Evolutionary conservation across 78 protist genomes (phyloP).

Genomic region (Cavenderia fasciculata): DNA sequence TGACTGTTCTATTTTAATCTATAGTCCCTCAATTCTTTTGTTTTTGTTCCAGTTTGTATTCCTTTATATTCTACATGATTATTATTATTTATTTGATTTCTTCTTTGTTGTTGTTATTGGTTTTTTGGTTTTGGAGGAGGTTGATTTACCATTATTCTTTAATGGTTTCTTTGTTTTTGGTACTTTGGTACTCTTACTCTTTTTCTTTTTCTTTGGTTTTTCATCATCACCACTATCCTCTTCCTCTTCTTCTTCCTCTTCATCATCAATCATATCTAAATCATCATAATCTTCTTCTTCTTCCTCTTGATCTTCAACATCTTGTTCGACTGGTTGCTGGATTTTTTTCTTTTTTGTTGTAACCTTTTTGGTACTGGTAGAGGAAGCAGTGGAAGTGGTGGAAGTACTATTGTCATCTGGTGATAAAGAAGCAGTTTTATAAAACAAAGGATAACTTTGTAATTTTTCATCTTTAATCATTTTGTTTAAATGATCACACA

Average conservation of each 20-base stretch:
- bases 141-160: background rate
- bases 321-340: background rate
- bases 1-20: no score
- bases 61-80: no score
- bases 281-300: background rate
- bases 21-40: no score
- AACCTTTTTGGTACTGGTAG: background rate
- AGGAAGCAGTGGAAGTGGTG: background rate
- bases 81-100: no score
- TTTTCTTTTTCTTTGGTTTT: background rate
- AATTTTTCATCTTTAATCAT: slow-evolving; percentile 4
- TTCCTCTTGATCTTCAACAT: slow-evolving; percentile 11
- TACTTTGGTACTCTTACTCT: background rate
- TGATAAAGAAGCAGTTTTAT: slow-evolving; percentile 35
- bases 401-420: no score
- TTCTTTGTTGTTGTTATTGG: background rate
- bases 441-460: slow-evolving; percentile 28
- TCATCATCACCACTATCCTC: background rate
- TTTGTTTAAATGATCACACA: slow-evolving; percentile 59
- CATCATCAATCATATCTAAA: background rate
- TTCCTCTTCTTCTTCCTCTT: background rate
- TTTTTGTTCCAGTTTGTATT: no score
- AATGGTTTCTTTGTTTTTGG: background rate
- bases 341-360: background rate
- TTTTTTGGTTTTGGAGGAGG: background rate